These are phyloP conservation scores for Xylaria digitata DNA, from an alignment of 2,329 filamentous ascomycete species.

Conservation along the genomic window DNA sequence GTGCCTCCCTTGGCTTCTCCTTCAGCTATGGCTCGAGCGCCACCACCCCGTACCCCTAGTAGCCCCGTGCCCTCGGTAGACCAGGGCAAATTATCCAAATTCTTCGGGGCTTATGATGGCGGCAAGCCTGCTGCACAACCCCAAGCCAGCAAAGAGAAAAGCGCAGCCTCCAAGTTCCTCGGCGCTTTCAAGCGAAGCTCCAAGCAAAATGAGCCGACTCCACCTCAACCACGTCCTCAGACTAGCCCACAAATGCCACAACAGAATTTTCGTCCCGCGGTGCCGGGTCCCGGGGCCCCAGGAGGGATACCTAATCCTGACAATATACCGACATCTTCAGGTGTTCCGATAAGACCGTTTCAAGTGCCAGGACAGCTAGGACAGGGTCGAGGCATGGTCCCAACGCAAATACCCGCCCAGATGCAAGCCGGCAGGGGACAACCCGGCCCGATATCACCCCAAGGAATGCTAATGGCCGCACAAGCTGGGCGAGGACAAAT, in stretches of 20 bases:
- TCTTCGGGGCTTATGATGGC: slow-evolving; percentile 45
- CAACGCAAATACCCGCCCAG: slow-evolving; percentile 36
- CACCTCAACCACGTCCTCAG: slow-evolving; percentile 38
- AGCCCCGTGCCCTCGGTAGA: slow-evolving; percentile 42
- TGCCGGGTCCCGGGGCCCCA: slow-evolving; percentile 7
- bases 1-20: slow-evolving; percentile 21
- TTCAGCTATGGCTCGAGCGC: slow-evolving; percentile 18
- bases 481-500: slow-evolving; percentile 39
- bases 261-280: slow-evolving; percentile 24
- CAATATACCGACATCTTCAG: slow-evolving; percentile 2
- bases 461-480: slow-evolving; percentile 14
- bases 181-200: slow-evolving; percentile 47
- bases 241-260: slow-evolving; percentile 38
- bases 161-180: slow-evolving; percentile 47
- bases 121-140: slow-evolving; percentile 37
- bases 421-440: slow-evolving; percentile 37
- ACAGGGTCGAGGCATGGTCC: slow-evolving; percentile 37
- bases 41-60: slow-evolving; percentile 36
- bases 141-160: slow-evolving; percentile 46
- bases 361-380: slow-evolving; percentile 34
- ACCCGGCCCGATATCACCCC: slow-evolving; percentile 19
- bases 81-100: slow-evolving; percentile 44
- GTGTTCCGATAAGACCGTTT: slow-evolving; percentile 12
- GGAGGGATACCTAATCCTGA: slow-evolving; percentile 2
- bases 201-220: slow-evolving; percentile 37